Percentiles rank a stretch among this genome's conserved stretches.
phyloP scores from a whole-genome alignment of 2,329 filamentous ascomycete species.

The Exophiala sp. region DNA sequence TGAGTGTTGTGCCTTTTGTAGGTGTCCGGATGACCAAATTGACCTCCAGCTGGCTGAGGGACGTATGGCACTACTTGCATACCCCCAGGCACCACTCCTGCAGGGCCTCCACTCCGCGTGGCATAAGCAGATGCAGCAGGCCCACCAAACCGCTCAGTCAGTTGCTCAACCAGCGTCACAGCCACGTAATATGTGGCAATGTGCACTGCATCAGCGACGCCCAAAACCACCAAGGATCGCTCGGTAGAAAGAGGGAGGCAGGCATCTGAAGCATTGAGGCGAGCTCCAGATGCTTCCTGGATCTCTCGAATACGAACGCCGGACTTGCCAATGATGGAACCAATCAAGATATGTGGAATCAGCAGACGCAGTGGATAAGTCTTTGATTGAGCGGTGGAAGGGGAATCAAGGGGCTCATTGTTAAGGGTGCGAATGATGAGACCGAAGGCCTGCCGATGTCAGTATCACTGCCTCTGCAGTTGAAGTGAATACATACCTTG shows the following conservation, averaged over 20 bases:
- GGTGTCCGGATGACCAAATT: conserved; percentile 85
- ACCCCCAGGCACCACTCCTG: conserved; percentile 87
- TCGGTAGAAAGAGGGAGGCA: conserved; percentile 92
- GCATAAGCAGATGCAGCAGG: conserved; percentile 97
- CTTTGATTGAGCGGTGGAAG: conserved; percentile 90
- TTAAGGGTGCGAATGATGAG: conserved; percentile 97
- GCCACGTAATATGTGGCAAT: conserved; percentile 99
- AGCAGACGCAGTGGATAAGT: conserved; percentile 93
- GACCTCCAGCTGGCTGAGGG: conserved; percentile 84
- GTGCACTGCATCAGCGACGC: conserved; percentile 95
- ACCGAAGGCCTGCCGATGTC: conserved; percentile 69
- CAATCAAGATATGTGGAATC: conserved; percentile 94
- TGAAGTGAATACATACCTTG: conserved; percentile 58
- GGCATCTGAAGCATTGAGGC: conserved; percentile 91
- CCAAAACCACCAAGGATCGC: conserved; percentile 94
- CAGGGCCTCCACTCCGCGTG: conserved; percentile 85
- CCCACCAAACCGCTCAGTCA: conserved; percentile 93
- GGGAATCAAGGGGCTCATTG: conserved; percentile 82
- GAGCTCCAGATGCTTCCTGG: conserved; percentile 92
- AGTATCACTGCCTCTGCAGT: conserved; percentile 28
- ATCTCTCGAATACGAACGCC: conserved; percentile 96
- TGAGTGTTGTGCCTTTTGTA: conserved; percentile 65
- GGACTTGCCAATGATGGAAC: conserved; percentile 96
- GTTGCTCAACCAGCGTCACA: conserved; percentile 93
- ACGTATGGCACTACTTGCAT: conserved; percentile 99